Conservation (phyloP, 192 early-diverging fungal genomes). For the Gigaspora rosea region DNA sequence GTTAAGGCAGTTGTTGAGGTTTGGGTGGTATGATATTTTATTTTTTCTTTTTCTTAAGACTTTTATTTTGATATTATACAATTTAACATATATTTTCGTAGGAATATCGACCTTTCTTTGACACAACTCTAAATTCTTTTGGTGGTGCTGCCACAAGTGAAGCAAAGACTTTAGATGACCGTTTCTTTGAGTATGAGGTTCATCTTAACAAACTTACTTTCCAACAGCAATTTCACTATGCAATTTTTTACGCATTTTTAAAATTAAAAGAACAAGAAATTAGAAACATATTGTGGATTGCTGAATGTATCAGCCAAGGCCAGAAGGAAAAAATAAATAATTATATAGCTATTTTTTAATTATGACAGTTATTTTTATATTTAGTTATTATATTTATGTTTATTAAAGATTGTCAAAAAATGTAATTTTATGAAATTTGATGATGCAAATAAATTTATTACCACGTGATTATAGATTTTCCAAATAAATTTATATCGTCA, state of each 20-base stretch:
- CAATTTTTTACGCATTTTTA: constrained; percentile 92
- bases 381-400: background rate
- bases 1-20: constrained; percentile 83
- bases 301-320: constrained; percentile 97
- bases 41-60: too few species aligned
- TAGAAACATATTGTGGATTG: constrained; percentile 98
- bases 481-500: too few species aligned
- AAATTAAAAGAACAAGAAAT: constrained; percentile 99
- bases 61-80: too few species aligned
- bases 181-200: constrained; percentile 95
- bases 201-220: constrained; percentile 91
- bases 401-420: too few species aligned
- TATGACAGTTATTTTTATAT: background rate
- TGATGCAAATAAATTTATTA: too few species aligned
- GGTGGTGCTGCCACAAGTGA: constrained; percentile 39
- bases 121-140: constrained; percentile 38
- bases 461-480: too few species aligned
- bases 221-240: constrained; percentile 96
- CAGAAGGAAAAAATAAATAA: constrained; percentile 94
- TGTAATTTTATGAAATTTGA: too few species aligned
- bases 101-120: constrained; percentile 91
- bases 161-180: constrained; percentile 85
- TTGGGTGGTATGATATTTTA: constrained; percentile 62
- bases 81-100: too few species aligned
- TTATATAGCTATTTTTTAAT: constrained; percentile 90